phyloP scores from a whole-genome alignment of 768 basidiomycete species.

The Termitomyces sp. region DNA sequence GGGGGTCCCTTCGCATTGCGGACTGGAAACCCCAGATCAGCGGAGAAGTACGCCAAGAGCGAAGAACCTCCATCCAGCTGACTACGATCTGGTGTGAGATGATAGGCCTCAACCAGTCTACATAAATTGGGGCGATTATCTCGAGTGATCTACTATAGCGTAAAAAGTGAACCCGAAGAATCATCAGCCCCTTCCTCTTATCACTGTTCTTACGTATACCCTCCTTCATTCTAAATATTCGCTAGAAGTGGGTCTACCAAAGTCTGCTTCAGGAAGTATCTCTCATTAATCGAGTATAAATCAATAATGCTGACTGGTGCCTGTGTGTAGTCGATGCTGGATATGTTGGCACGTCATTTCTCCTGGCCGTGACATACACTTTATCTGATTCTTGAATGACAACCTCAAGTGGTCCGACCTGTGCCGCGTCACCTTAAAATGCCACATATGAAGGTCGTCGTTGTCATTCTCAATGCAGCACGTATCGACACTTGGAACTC shows the following conservation, averaged over 20 bases:
- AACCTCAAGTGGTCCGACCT: slow-evolving; percentile 83
- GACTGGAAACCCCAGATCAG: too few relatives aligned
- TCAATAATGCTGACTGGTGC: slow-evolving; percentile 8
- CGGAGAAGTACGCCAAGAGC: too few relatives aligned
- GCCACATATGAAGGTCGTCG: slow-evolving; percentile 92
- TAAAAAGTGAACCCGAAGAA: too few relatives aligned
- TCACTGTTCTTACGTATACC: not conserved
- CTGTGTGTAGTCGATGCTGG: slow-evolving; percentile 72
- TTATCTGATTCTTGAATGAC: not conserved
- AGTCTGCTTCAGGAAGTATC: slow-evolving; percentile 81
- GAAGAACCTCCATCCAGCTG: too few relatives aligned
- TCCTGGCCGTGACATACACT: not conserved
- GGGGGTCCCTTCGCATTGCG: too few relatives aligned
- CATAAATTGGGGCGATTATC: too few relatives aligned
- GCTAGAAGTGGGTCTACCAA: slow-evolving; percentile 58
- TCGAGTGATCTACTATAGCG: too few relatives aligned
- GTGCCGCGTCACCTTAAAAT: slow-evolving; percentile 92
- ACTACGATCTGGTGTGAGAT: too few relatives aligned
- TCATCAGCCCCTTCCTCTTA: too few relatives aligned
- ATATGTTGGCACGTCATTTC: slow-evolving; percentile 71
- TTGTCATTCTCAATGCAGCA: slow-evolving; percentile 93
- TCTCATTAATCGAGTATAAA: not conserved
- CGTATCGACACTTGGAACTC: slow-evolving; percentile 99
- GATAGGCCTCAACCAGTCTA: too few relatives aligned
- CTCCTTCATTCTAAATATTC: slow-evolving; percentile 4